Percentiles rank a stretch among this genome's conserved stretches.
Conservation (phyloP, 768 basidiomycete genomes). For the Leccinum ochraceum region DNA sequence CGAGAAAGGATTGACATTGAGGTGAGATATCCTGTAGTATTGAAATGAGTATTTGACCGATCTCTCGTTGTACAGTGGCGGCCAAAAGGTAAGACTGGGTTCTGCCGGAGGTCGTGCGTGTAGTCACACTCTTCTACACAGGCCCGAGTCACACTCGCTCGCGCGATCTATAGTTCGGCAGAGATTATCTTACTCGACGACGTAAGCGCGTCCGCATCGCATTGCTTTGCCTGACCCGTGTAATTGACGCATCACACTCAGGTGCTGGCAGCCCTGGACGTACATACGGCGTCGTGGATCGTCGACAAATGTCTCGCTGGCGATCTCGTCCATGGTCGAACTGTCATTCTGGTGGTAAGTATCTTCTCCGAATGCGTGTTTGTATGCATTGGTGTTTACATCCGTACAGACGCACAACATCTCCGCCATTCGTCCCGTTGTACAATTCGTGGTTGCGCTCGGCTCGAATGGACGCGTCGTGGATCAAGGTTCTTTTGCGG, state of each 20-base stretch:
- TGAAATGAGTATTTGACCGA: background rate
- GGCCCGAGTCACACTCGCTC: conserved; percentile 5
- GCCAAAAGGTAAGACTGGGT: conserved; percentile 1
- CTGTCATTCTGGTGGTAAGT: conserved; percentile 7
- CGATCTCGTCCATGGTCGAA: conserved; percentile 1
- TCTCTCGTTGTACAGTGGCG: background rate
- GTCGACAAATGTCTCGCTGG: conserved; percentile 1
- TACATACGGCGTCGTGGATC: conserved; percentile 5
- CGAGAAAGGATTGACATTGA: conserved; percentile 4
- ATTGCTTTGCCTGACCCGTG: too few species aligned
- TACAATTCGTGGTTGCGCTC: conserved; percentile 1
- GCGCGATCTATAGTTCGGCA: conserved; percentile 2
- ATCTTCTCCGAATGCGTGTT: background rate
- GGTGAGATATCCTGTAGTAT: background rate
- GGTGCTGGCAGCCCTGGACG: conserved; percentile 4
- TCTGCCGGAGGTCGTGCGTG: too few species aligned
- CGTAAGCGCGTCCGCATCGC: background rate
- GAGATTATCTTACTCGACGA: conserved; percentile 1
- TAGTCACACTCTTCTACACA: background rate
- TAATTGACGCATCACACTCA: background rate
- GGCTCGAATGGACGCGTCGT: background rate
- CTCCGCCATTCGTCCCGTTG: background rate
- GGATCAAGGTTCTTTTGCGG: background rate
- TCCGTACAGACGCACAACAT: conserved; percentile 1
- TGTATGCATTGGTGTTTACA: background rate